Conservation (phyloP, 2,329 filamentous ascomycete species). For the Ophiocordyceps australis region DNA sequence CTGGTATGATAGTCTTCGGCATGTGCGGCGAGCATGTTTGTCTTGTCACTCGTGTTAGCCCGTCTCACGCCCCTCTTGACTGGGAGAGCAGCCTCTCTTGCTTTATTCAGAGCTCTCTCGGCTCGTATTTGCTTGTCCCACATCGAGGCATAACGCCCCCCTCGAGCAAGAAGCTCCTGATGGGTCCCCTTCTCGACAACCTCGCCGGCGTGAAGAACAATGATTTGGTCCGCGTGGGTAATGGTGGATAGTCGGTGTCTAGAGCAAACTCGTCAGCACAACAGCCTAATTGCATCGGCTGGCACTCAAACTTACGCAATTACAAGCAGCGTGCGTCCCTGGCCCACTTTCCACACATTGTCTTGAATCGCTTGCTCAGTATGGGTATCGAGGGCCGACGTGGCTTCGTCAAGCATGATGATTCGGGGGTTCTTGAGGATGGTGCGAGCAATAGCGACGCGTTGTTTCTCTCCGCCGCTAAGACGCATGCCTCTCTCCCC, state of each 20-base stretch:
- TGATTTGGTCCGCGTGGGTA: constrained; percentile 69
- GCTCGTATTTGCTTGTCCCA: constrained; percentile 80
- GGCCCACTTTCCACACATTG: constrained; percentile 62
- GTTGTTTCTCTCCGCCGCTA: constrained; percentile 84
- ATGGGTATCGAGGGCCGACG: constrained; percentile 76
- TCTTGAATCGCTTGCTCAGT: constrained; percentile 89
- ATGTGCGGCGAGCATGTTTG: constrained; percentile 15
- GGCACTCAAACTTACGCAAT: constrained; percentile 51
- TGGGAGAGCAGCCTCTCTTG: constrained; percentile 16
- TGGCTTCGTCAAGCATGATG: constrained; percentile 86
- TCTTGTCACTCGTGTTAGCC: constrained; percentile 26
- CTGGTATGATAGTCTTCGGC: constrained; percentile 26
- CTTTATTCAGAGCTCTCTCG: constrained; percentile 36
- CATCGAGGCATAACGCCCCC: constrained; percentile 65
- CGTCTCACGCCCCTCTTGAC: constrained; percentile 21
- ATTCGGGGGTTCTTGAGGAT: constrained; percentile 85
- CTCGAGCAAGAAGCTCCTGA: constrained; percentile 49
- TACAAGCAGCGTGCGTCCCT: constrained; percentile 80
- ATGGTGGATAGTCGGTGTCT: constrained; percentile 72
- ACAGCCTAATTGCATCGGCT: not conserved
- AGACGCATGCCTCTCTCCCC: constrained; percentile 76
- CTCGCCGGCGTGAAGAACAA: constrained; percentile 59
- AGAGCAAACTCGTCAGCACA: constrained; percentile 5
- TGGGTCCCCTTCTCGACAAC: constrained; percentile 69
- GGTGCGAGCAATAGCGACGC: constrained; percentile 82